Base-by-base conservation (phyloP, 306 rosid species). In the Lathyrus tuberosus region DNA sequence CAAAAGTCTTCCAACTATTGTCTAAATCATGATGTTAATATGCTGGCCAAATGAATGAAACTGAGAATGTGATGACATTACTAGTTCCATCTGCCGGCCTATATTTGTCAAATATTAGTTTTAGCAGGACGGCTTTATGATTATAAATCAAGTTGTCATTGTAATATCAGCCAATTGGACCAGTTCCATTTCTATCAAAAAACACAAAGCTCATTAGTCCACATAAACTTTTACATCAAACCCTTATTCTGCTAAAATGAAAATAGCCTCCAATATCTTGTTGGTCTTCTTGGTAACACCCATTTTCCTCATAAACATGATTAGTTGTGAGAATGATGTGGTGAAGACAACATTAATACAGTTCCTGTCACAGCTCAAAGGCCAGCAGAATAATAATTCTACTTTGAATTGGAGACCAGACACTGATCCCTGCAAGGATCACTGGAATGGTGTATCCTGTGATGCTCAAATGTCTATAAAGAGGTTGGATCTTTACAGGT, bases 391-490 rank as follows among this genome's bases (percentile, higher is more conserved):
- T n/a, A 30, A 57, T 4, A 78, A 72, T 67, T 18, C 71, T 37
- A 6, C 15, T 68, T 69, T 77, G 76, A 62, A 43, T 24, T 92
- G 95, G 97, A 76, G 62, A 63, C 16, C 4, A 38, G 78, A 75
- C 16, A 69, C 87, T 61, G 95, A 92, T 87, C 97, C 96, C 12
- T 89, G 96, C 81, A 75, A 48, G 52, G 81, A 77, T 13, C 67
- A 1, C 0, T 92, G 97, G 97, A 43, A 8, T 35, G 87, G 90
- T 64, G 86, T 92, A 6, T 5, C 0, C 3, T 89, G 95, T 67
- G 89, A 87, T 64, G 5, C 56, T 10, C 58, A 8, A 30, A 84
- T 81, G 22, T 48, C 3, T 5, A 78, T 92, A 10, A 65, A 54
- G 61, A 71, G 52, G 63, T 48, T 92, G 56, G 8, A 44, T 40